Conservation (phyloP, 306 rosid species). For the Castanopsis chinensis region DNA sequence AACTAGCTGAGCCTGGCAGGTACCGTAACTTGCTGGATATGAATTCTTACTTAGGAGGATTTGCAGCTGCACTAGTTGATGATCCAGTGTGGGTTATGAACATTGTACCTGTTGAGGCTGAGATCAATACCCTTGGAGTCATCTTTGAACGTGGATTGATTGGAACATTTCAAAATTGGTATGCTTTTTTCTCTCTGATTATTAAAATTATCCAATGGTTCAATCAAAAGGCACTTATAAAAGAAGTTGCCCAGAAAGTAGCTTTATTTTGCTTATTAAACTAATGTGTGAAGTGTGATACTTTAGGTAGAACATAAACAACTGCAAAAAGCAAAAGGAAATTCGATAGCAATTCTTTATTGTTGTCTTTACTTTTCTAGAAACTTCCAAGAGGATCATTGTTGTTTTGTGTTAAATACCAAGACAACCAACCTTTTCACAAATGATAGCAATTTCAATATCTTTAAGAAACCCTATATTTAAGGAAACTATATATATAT, state of each 20-base stretch:
- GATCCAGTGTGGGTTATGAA: slow-evolving; percentile 97
- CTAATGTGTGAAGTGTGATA: too few species aligned
- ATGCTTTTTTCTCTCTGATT: background rate
- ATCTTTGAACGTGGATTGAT: slow-evolving; percentile 83
- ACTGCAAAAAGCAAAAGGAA: background rate
- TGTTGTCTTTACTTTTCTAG: slow-evolving; percentile 15
- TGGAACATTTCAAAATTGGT: slow-evolving; percentile 96
- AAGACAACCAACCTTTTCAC: slow-evolving; percentile 18
- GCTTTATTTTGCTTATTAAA: background rate
- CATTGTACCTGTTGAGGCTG: slow-evolving; percentile 73
- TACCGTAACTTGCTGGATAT: slow-evolving; percentile 85
- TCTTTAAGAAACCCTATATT: too few species aligned
- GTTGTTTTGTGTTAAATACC: slow-evolving; percentile 2
- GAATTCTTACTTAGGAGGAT: slow-evolving; percentile 86
- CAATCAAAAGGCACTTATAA: slow-evolving; percentile 7
- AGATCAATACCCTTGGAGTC: slow-evolving; percentile 78
- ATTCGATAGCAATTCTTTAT: background rate
- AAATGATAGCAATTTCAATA: background rate
- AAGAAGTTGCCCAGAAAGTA: background rate
- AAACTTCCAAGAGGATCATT: background rate
- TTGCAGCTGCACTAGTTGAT: slow-evolving; percentile 75
- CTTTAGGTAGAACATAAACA: too few species aligned
- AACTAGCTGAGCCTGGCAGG: slow-evolving; percentile 69
- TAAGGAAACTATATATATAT: too few species aligned
- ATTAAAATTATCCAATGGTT: background rate